These are phyloP conservation scores for Colletotrichum tofieldiae DNA, from an alignment of 2,329 filamentous ascomycete genomes.

Conservation along the genomic window DNA sequence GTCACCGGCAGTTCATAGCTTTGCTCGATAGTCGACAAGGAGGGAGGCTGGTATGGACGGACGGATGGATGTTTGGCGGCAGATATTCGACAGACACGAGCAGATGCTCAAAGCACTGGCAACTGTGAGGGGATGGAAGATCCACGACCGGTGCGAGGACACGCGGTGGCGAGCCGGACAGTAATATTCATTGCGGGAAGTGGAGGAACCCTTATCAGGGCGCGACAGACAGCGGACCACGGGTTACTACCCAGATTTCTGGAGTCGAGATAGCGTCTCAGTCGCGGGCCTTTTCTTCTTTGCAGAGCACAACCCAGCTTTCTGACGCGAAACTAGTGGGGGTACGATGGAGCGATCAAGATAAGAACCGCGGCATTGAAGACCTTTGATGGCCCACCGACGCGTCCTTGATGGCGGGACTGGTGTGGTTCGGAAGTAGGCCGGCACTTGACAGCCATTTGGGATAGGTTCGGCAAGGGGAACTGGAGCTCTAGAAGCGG, in stretches of 20 bases:
- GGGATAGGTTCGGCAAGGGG: slow-evolving; percentile 34
- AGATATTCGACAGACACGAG: neutral
- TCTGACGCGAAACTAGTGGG: slow-evolving; percentile 41
- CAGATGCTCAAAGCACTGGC: slow-evolving; percentile 30
- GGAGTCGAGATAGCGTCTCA: slow-evolving; percentile 16
- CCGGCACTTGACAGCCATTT: slow-evolving; percentile 32
- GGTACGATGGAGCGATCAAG: slow-evolving; percentile 33
- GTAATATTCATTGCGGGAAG: slow-evolving; percentile 40
- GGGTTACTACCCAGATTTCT: slow-evolving; percentile 29
- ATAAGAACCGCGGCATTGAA: slow-evolving; percentile 36
- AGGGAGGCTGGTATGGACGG: neutral
- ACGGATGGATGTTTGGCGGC: neutral
- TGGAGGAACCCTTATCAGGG: slow-evolving; percentile 42
- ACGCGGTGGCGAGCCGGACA: slow-evolving; percentile 31
- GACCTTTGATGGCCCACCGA: slow-evolving; percentile 31
- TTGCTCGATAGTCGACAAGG: neutral
- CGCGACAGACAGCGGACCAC: slow-evolving; percentile 14
- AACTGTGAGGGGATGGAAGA: slow-evolving; percentile 22
- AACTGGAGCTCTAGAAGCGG: slow-evolving; percentile 34
- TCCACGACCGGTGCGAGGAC: slow-evolving; percentile 10
- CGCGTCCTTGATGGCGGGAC: slow-evolving; percentile 32
- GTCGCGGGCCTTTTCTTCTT: neutral
- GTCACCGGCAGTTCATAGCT: slow-evolving; percentile 35
- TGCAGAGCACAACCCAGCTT: slow-evolving; percentile 30
- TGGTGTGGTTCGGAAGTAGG: slow-evolving; percentile 39